Percentiles rank a stretch among this genome's conserved stretches.
Evolutionary conservation across 768 basidiomycete genomes (phyloP).

Genomic region (Boletus subcaerulescens): DNA sequence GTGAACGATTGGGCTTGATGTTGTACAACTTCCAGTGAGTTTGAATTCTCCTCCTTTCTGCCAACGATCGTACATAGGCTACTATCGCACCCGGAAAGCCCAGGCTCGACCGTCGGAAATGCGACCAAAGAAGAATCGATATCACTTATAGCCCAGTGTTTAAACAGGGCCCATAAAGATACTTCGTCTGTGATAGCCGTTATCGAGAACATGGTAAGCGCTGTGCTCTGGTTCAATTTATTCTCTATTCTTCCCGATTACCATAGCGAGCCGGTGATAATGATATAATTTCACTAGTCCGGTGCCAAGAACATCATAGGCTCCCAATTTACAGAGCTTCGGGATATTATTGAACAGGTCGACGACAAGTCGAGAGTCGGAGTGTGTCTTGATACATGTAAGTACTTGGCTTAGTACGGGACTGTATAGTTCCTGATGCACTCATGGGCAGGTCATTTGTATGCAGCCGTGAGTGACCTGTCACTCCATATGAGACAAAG

Average conservation of each 20-base stretch:
- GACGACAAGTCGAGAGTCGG: conserved; percentile 74
- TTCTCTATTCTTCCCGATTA: background rate
- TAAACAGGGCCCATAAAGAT: conserved; percentile 70
- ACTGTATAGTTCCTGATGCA: background rate
- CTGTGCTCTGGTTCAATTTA: background rate
- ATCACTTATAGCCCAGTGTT: conserved; percentile 60
- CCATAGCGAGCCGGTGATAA: background rate
- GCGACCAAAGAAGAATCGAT: conserved; percentile 61
- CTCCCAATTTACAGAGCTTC: conserved; percentile 63
- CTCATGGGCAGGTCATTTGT: conserved; percentile 58
- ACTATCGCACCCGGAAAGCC: conserved; percentile 39
- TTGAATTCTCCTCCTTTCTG: background rate
- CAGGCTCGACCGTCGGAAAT: conserved; percentile 78
- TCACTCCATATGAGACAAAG: conserved; percentile 7
- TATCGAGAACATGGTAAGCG: conserved; percentile 79
- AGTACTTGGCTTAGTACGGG: conserved; percentile 6
- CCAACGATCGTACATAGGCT: background rate
- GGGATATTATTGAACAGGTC: conserved; percentile 64
- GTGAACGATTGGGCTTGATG: conserved; percentile 69
- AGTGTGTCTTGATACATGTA: conserved; percentile 86
- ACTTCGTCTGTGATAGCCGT: conserved; percentile 60
- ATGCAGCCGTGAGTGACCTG: conserved; percentile 65
- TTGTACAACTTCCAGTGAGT: conserved; percentile 86
- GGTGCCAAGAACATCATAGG: conserved; percentile 80
- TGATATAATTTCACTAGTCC: conserved; percentile 43